phyloP scores from a whole-genome alignment of 2,329 filamentous ascomycete species.

The Coniochaeta sp. region DNA sequence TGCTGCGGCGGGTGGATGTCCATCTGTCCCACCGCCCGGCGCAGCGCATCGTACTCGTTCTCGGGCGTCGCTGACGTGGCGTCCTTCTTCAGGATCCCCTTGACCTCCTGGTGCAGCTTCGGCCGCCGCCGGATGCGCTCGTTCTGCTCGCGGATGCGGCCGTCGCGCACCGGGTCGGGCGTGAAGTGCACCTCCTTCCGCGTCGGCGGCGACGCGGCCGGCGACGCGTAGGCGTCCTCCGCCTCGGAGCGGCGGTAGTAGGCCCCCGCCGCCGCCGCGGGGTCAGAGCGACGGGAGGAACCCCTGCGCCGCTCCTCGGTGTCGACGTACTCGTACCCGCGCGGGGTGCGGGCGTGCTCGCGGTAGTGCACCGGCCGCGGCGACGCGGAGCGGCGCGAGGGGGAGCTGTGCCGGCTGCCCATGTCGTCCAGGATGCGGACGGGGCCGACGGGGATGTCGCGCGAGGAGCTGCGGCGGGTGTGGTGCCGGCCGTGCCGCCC shows the following conservation, averaged over 20 bases:
- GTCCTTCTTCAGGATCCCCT: constrained; percentile 23
- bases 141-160: constrained; percentile 22
- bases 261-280: no score
- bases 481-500: constrained; percentile 2
- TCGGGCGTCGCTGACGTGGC: constrained; percentile 5
- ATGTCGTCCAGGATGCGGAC: constrained; percentile 2
- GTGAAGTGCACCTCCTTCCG: neutral
- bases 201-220: neutral
- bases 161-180: constrained; percentile 19
- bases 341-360: constrained; percentile 11
- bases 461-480: constrained; percentile 3
- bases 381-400: constrained; percentile 1
- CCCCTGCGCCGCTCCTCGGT: constrained; percentile 5
- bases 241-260: constrained; percentile 6
- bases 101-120: constrained; percentile 14
- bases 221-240: constrained; percentile 3
- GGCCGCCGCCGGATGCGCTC: constrained; percentile 20
- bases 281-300: constrained; percentile 9
- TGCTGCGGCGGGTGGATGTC: constrained; percentile 7
- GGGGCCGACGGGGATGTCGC: constrained; percentile 5
- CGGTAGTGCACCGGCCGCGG: neutral
- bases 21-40: constrained; percentile 14
- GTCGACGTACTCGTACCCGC: constrained; percentile 13
- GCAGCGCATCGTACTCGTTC: constrained; percentile 12
- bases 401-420: neutral